phyloP scores from a whole-genome alignment of 2,329 filamentous ascomycete species.

The Fusarium sublunatum region DNA sequence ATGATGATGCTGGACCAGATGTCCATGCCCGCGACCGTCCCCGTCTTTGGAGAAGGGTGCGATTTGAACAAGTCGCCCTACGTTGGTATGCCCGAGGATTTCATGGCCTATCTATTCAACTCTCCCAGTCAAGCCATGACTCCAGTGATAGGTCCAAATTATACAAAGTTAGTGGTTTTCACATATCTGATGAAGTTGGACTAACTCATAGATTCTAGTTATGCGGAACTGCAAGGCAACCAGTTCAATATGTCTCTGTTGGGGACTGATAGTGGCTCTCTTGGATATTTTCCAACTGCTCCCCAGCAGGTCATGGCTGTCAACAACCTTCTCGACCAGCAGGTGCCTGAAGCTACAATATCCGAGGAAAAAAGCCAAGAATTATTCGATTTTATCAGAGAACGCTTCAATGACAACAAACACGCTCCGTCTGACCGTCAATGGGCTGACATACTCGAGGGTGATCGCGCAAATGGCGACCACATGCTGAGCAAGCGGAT shows the following conservation, averaged over 20 bases:
- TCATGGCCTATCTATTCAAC: conserved; percentile 86
- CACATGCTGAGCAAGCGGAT: conserved; percentile 86
- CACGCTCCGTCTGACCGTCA: conserved; percentile 78
- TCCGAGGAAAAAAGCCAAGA: conserved; percentile 90
- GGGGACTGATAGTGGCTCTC: conserved; percentile 58
- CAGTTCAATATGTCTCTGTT: conserved; percentile 59
- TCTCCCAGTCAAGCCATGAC: conserved; percentile 51
- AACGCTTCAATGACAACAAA: conserved; percentile 83
- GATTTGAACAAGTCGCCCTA: conserved; percentile 86
- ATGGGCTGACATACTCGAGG: conserved; percentile 81
- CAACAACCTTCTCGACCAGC: conserved; percentile 84
- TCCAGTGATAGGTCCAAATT: conserved; percentile 58
- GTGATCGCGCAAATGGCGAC: conserved; percentile 73
- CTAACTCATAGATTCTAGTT: conserved; percentile 55
- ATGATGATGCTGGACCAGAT: conserved; percentile 72
- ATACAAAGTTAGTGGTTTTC: conserved; percentile 58
- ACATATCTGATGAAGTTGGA: neutral
- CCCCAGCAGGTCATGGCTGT: conserved; percentile 89
- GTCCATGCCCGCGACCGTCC: conserved; percentile 75
- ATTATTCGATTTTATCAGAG: conserved; percentile 82
- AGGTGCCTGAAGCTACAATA: conserved; percentile 80
- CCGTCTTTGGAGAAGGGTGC: conserved; percentile 86
- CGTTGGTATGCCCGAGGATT: conserved; percentile 84
- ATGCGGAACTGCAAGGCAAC: conserved; percentile 61
- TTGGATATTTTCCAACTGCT: conserved; percentile 68